Conservation (phyloP, 148 eudicot species). For the Suaeda aralocaspica region DNA sequence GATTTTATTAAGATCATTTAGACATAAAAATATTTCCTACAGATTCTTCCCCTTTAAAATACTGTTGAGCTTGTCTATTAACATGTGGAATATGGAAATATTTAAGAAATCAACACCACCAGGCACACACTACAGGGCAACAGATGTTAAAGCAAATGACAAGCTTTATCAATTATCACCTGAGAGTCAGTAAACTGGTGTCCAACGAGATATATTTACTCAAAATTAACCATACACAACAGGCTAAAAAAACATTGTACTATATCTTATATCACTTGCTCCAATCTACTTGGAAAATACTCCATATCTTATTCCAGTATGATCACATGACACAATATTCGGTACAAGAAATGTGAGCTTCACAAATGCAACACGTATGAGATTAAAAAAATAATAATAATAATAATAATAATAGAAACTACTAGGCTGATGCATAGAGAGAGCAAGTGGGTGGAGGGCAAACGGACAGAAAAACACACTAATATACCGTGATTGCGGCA, state of each 20-base stretch:
- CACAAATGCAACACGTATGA: too few relatives aligned
- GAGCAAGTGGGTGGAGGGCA: not conserved
- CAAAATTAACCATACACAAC: not conserved
- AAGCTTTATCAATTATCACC: not conserved
- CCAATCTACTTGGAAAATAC: not conserved
- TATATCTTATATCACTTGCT: too few relatives aligned
- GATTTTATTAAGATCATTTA: not conserved
- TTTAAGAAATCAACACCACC: not conserved
- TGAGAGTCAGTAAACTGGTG: too few relatives aligned
- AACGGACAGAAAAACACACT: not conserved
- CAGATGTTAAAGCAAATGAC: not conserved
- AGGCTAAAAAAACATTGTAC: not conserved
- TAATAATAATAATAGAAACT: too few relatives aligned
- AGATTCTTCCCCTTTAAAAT: not conserved
- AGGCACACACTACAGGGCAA: not conserved
- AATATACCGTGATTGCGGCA: conserved; percentile 90
- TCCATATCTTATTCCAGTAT: not conserved
- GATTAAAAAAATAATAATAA: too few relatives aligned
- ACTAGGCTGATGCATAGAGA: too few relatives aligned
- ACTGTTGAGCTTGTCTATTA: not conserved
- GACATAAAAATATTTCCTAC: not conserved
- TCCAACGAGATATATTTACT: not conserved
- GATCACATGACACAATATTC: not conserved
- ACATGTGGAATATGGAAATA: too few relatives aligned
- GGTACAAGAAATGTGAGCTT: not conserved